Base-by-base conservation (phyloP, 1,284 basidiomycete species). In the Cutaneotrichosporon cyanovorans region DNA sequence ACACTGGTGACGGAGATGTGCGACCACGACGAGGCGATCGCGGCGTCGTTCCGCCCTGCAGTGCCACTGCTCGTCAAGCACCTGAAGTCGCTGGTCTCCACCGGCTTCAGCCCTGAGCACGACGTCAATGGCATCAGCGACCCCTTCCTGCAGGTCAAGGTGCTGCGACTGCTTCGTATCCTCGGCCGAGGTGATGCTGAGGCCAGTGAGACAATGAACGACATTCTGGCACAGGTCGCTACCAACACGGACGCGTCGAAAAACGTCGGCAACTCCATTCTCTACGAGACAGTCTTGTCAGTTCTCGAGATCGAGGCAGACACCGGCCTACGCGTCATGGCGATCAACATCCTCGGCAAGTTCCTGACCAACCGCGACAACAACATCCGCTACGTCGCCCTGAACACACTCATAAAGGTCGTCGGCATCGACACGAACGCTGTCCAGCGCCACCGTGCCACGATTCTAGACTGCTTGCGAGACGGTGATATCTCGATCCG, bases 121-220 rank as follows among this genome's bases (percentile, higher is more conserved):
- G 95, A 99, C 61, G 95, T 99, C n/a, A 89, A 89, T 22, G 95
- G 95, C 23, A 93, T 98, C 69, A 97, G 93, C 20, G 95, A 99
- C 70, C 95, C 95, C 2, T 98, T 98, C 78, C 76, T 99, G 14
- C 93, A 98, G 73, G 85, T 93, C 63, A 98, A 98, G 73, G 83
- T 96, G 37, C 76, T 99, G n/a, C 84, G 90, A n/a, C 75, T 99
- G 21, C 76, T 99, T 35, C 81, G 92, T 25, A 66, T 97, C 25
- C 79, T 98, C 8, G 95, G 93, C 7, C 83, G 78, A 60, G 87
- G 84, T 2, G 87, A 96, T 62, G 78, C 76, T 38, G 81, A 84
- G 60, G 87, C 93, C 3, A 93, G 87, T 61, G 93, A 98, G 63
- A 80, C 82, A 7, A 97, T 99, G 92, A 98, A 98, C 69, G 95